Evolutionary conservation across 1,284 basidiomycete genomes (phyloP), one percentile per base, ranked within the genome.

Genomic region (Rhodotorula glutinis): DNA sequence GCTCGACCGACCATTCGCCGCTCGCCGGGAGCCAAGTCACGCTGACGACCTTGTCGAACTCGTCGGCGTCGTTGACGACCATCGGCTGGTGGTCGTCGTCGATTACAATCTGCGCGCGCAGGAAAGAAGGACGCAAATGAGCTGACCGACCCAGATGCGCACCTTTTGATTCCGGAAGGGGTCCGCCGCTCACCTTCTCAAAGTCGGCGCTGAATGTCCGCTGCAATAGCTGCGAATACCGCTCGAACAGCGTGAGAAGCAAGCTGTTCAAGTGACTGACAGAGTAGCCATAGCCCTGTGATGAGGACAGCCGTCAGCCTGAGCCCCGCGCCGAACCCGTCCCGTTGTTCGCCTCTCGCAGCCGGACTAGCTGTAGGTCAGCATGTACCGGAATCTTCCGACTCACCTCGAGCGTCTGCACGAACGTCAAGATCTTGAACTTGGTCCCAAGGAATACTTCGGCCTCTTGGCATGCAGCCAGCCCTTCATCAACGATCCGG

Each of bases 31-130:
- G 81, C 91, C 93, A 98, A 47, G 95, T 91, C 0, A 88, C 86
- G 57, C 86, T 87, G 19, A 95, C 81, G 2, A 96, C 87, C 54
- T 86, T 85, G 38, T 87, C 86, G 58, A 90, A 84, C 75, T 96
- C 91, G 29, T 83, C 83, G 0, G 82, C 78, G 33, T 85, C 85
- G 67, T 90, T 86, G 7, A 91, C 86, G 73, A 88, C 85, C 91
- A 98, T 96, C 1, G 94, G 88, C 58, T 92, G 85, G 78, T 91
- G 88, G 77, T 99, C 95, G 75, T 98, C 94, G 75, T 91, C 85
- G 53, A 85, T 80, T 10, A 98, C 87, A 71, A 93, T 89, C 91
- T 95, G 74, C 13, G 17, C 2, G 40, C 60, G 40, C 3, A 13
- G 44, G 17, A 2, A 49, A 54, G 41, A n/a, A n/a, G n/a, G n/a